Base-by-base conservation (phyloP, 345 rosid species). In the Litchi chinensis region DNA sequence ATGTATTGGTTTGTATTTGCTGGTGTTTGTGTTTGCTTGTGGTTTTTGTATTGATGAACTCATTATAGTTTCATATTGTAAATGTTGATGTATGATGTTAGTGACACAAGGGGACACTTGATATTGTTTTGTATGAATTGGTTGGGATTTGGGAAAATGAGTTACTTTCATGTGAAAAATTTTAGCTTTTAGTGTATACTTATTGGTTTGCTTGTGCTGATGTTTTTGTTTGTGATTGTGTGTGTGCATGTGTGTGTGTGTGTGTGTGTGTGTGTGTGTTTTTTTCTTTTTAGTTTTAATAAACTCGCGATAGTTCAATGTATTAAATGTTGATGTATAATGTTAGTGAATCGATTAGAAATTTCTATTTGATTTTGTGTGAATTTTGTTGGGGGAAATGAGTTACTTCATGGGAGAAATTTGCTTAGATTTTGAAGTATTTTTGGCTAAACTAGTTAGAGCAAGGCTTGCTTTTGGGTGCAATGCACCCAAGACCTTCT, bases 161-260 rank as follows among this genome's bases (percentile, higher is more conserved):
- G 16, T 68, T 22, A 19, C 10, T 60, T 60, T 60, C 11, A 4
- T 54, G 65, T 18, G 28, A 60, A 12, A 60, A 57, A 50, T 76
- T 81, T 52, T 21, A 64, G 74, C 43, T 78, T 80, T 21, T 69
- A 81, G 62, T 21, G 56, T 5, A 11, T 56, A 39, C 41, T 41
- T 68, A 26, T 39, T 73, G 63, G 11, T 39, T 32, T 73, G 5
- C 8, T 71, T 54, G 3, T n/a, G 11, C 68, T 22, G 44, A 8
- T 41, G 44, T 32, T 32, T 32, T 32, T 32, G 37, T 32, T 32
- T 32, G 37, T 32, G 37, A 32, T 32, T 32, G 44, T 6, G 56
- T 4, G 13, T 11, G 0, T 50, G n/a, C n/a, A n/a, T 6, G 56
- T 4, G 13, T 32, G 44, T 6, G 56, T 4, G 13, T 32, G 44